phyloP scores from a whole-genome alignment of 2,329 filamentous ascomycete genomes.

The Pseudogymnoascus sp. region DNA sequence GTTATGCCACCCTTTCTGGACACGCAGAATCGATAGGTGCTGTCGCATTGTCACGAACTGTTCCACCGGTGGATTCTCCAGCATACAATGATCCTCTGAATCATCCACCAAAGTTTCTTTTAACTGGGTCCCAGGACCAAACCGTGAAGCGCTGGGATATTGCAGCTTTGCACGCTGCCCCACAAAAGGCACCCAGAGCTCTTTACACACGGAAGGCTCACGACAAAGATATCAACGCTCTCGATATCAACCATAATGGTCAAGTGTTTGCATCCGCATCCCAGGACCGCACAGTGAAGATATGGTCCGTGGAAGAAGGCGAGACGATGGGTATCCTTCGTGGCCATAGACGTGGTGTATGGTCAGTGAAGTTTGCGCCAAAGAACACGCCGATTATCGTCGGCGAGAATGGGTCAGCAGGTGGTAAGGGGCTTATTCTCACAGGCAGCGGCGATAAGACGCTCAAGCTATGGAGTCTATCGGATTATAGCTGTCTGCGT shows the following conservation, averaged over 20 bases:
- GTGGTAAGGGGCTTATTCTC: slow-evolving; percentile 72
- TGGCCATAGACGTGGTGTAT: slow-evolving; percentile 90
- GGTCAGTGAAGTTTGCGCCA: slow-evolving; percentile 88
- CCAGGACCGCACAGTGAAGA: slow-evolving; percentile 93
- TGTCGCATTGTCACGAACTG: slow-evolving; percentile 68
- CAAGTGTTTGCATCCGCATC: slow-evolving; percentile 92
- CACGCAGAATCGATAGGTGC: slow-evolving; percentile 93
- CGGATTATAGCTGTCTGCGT: slow-evolving; percentile 84
- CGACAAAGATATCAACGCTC: slow-evolving; percentile 96
- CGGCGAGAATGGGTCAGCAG: slow-evolving; percentile 63
- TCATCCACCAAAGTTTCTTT: slow-evolving; percentile 73
- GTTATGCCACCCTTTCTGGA: slow-evolving; percentile 75
- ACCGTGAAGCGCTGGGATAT: slow-evolving; percentile 94
- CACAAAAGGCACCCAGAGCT: slow-evolving; percentile 54
- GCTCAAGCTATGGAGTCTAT: slow-evolving; percentile 87
- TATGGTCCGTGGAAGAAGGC: slow-evolving; percentile 86
- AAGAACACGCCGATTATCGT: slow-evolving; percentile 66
- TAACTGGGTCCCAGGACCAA: slow-evolving; percentile 92
- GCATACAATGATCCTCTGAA: slow-evolving; percentile 67
- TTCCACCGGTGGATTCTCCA: slow-evolving; percentile 61
- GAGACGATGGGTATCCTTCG: slow-evolving; percentile 85
- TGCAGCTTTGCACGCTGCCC: slow-evolving; percentile 38
- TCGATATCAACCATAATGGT: slow-evolving; percentile 68
- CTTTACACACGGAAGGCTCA: slow-evolving; percentile 89
- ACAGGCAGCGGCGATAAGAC: slow-evolving; percentile 96